phyloP scores from a whole-genome alignment of 768 basidiomycete genomes.

The Strobilomyces dryophilus region DNA sequence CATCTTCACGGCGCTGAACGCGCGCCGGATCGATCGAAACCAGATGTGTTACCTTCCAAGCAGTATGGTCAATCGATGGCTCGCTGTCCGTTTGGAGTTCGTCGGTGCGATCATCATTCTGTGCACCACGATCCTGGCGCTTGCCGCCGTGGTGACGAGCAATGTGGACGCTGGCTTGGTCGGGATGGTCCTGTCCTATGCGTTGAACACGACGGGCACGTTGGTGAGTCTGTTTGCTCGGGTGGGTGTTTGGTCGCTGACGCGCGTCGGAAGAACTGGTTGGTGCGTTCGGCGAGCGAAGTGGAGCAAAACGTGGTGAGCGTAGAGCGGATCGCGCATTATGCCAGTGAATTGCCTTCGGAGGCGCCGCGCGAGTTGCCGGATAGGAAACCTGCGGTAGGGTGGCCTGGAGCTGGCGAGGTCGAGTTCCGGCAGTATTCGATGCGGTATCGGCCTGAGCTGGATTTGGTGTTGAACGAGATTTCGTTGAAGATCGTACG shows the following conservation, averaged over 20 bases:
- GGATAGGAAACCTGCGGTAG: constrained; percentile 45
- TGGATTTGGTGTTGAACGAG: constrained; percentile 77
- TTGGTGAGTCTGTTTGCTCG: constrained; percentile 47
- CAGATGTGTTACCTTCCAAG: constrained; percentile 75
- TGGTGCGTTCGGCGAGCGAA: constrained; percentile 79
- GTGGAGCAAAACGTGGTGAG: constrained; percentile 90
- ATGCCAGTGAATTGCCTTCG: constrained; percentile 57
- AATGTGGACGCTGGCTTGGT: constrained; percentile 86
- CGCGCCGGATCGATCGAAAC: constrained; percentile 77
- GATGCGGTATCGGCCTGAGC: constrained; percentile 71
- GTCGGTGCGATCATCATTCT: constrained; percentile 80
- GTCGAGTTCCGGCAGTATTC: constrained; percentile 80
- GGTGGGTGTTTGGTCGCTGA: not conserved
- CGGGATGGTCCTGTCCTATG: constrained; percentile 82
- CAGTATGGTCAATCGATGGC: constrained; percentile 77
- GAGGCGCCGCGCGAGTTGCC: constrained; percentile 76
- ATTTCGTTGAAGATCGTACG: constrained; percentile 67
- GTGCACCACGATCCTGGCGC: constrained; percentile 60
- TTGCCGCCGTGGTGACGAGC: constrained; percentile 66
- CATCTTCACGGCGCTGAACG: constrained; percentile 64
- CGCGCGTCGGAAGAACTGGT: constrained; percentile 56
- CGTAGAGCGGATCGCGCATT: constrained; percentile 83
- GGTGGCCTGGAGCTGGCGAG: constrained; percentile 73
- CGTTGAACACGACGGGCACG: constrained; percentile 77
- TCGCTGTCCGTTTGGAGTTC: constrained; percentile 79